A percentile compares a stretch with the other conserved stretches of the same genome.
Conservation (phyloP, 345 rosid species). For the Salix brachista region DNA sequence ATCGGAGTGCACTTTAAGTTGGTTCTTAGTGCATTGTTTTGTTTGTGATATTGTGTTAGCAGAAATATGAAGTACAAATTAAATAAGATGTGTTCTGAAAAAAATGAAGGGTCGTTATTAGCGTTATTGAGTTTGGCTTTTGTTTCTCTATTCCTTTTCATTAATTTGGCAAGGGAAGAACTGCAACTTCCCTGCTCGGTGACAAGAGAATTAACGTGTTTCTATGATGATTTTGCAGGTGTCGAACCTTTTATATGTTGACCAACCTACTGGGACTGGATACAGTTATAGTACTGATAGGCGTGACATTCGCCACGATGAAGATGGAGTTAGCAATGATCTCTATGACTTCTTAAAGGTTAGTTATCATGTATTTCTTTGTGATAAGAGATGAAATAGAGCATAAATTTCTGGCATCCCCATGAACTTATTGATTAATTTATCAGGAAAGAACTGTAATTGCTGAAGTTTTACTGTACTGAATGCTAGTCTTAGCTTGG, state of each 20-base stretch:
- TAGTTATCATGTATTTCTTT: constrained; percentile 6
- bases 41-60: neutral
- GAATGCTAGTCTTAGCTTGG: neutral
- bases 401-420: neutral
- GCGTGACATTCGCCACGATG: constrained; percentile 82
- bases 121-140: neutral
- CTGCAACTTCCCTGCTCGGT: neutral
- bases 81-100: neutral
- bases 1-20: neutral
- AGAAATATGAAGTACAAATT: neutral
- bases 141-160: neutral
- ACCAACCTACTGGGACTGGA: constrained; percentile 98
- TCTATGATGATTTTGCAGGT: constrained; percentile 42
- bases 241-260: constrained; percentile 89
- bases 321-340: constrained; percentile 84
- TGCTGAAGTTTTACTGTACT: neutral
- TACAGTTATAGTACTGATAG: constrained; percentile 86
- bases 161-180: neutral
- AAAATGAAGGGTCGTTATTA: neutral
- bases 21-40: neutral
- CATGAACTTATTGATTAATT: neutral
- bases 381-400: neutral
- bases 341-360: constrained; percentile 98
- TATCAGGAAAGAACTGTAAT: neutral
- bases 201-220: neutral